Evolutionary conservation across 805 yeast genomes (phyloP).

Genomic region (Candida jianshihensis): DNA sequence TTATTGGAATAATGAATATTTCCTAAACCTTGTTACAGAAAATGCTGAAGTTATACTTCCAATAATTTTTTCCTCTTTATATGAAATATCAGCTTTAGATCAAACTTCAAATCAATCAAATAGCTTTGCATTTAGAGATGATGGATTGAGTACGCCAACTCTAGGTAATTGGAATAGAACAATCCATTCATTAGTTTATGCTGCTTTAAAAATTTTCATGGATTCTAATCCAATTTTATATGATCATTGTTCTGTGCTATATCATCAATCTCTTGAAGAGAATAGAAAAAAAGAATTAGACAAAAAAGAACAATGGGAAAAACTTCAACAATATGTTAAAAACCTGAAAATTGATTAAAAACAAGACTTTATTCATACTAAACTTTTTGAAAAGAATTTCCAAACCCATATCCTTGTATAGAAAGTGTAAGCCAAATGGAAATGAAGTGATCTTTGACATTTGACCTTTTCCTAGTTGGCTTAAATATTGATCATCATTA

Average conservation of each 20-base stretch:
- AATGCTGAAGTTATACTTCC: constrained; percentile 90
- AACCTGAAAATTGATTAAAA: too few species aligned
- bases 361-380: too few species aligned
- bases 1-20: constrained; percentile 93
- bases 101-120: constrained; percentile 16
- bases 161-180: constrained; percentile 88
- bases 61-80: constrained; percentile 81
- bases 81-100: constrained; percentile 56
- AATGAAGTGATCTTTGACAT: too few species aligned
- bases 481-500: too few species aligned
- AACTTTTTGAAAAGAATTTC: too few species aligned
- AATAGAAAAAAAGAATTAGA: constrained; percentile 57
- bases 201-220: constrained; percentile 83
- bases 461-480: too few species aligned
- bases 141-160: constrained; percentile 17
- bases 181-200: constrained; percentile 83
- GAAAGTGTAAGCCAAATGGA: too few species aligned
- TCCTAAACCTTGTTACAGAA: constrained; percentile 83
- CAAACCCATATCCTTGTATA: too few species aligned
- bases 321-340: constrained; percentile 54
- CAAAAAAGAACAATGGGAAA: constrained; percentile 64
- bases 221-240: constrained; percentile 87
- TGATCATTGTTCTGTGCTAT: constrained; percentile 86
- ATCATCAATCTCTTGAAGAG: constrained; percentile 72
- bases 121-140: constrained; percentile 13